Evolutionary conservation across 139 green algal species (phyloP).

Genomic region (Chlamydomonas sp.): DNA sequence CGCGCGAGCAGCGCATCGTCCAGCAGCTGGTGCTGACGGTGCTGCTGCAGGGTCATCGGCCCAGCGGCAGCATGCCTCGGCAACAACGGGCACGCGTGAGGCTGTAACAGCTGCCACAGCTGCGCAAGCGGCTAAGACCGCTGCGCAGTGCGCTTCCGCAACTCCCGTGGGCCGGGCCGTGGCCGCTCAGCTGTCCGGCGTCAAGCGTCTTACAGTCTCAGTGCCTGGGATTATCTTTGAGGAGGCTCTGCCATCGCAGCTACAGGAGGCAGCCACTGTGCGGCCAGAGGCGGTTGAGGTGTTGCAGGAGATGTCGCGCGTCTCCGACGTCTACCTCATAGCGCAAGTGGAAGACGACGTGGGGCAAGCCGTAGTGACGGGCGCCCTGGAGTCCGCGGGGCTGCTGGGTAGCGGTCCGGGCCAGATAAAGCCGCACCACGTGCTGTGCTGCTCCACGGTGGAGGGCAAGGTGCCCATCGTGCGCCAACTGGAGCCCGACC

Average conservation of each 20-base stretch:
- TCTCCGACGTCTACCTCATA: conserved; percentile 48
- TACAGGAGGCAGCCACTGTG: conserved; percentile 72
- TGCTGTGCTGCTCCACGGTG: conserved; percentile 83
- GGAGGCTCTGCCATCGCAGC: conserved; percentile 53
- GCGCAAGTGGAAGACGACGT: conserved; percentile 73
- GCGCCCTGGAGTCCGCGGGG: conserved; percentile 63
- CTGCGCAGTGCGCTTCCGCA: neutral
- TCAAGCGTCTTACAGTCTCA: conserved; percentile 72
- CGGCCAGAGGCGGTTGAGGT: conserved; percentile 51
- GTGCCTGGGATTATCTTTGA: conserved; percentile 73
- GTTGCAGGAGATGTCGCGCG: conserved; percentile 54
- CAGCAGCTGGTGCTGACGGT: neutral
- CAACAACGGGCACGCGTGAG: neutral
- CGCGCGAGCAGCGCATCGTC: neutral
- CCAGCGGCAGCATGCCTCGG: neutral
- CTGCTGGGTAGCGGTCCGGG: conserved; percentile 41
- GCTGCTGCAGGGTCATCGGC: neutral
- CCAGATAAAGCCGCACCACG: conserved; percentile 54
- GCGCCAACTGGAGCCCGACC: conserved; percentile 82
- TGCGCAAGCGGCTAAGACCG: neutral
- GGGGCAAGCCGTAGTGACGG: conserved; percentile 59
- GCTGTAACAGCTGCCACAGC: neutral
- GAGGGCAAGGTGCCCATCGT: conserved; percentile 85
- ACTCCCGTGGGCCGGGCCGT: conserved; percentile 45
- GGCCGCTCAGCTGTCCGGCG: conserved; percentile 59